Conservation (phyloP, 768 basidiomycete species). For the Russula griseocarnosa region DNA sequence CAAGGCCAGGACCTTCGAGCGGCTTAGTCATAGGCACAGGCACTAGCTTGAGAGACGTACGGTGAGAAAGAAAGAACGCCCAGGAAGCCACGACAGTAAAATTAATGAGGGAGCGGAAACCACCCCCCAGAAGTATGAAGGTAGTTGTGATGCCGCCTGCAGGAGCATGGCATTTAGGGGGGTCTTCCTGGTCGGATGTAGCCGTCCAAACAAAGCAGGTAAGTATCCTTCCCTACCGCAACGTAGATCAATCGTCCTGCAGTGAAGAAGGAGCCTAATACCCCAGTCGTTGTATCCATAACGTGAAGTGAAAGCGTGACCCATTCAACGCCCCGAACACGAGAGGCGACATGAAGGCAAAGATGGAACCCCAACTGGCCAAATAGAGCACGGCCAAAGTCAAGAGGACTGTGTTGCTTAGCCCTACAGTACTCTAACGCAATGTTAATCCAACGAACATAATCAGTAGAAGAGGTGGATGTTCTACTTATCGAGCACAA, state of each 20-base stretch:
- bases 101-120: conserved; percentile 84
- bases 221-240: conserved; percentile 83
- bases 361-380: conserved; percentile 85
- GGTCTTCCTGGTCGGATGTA: conserved; percentile 72
- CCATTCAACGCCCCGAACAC: conserved; percentile 92
- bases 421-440: conserved; percentile 54
- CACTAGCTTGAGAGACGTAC: conserved; percentile 40
- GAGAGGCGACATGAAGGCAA: conserved; percentile 90
- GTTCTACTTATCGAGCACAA: conserved; percentile 77
- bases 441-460: conserved; percentile 11
- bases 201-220: conserved; percentile 74
- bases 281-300: conserved; percentile 21
- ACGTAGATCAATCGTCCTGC: conserved; percentile 83
- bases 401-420: conserved; percentile 83
- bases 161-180: conserved; percentile 85
- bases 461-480: neutral
- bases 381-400: conserved; percentile 85
- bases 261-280: conserved; percentile 63
- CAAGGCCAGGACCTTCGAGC: conserved; percentile 68
- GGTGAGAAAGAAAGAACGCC: conserved; percentile 84
- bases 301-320: conserved; percentile 20
- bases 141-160: conserved; percentile 69
- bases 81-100: conserved; percentile 85
- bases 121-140: conserved; percentile 84
- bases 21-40: neutral